phyloP scores from a whole-genome alignment of 2,329 filamentous ascomycete genomes.

The Rhynchosporium secalis region DNA sequence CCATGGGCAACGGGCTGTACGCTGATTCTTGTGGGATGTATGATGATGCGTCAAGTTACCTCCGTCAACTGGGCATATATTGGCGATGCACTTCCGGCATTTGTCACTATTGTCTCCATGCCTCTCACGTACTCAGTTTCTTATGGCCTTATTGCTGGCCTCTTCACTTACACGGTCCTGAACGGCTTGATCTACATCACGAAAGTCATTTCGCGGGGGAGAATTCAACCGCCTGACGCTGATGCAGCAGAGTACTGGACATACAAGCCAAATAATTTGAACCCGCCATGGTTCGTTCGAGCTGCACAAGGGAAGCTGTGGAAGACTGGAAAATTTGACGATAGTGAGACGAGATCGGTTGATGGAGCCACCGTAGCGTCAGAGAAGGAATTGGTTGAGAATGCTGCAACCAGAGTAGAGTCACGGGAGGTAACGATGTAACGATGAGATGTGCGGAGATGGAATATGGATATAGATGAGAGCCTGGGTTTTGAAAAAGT shows the following conservation, averaged over 20 bases:
- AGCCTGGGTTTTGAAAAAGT: neutral
- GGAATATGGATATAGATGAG: neutral
- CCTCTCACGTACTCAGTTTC: slow-evolving; percentile 79
- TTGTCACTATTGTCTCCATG: slow-evolving; percentile 73
- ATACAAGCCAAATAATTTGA: slow-evolving; percentile 48
- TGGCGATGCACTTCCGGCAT: slow-evolving; percentile 73
- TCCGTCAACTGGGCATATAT: slow-evolving; percentile 77
- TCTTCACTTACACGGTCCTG: slow-evolving; percentile 55
- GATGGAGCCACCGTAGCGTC: slow-evolving; percentile 24
- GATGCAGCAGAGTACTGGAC: slow-evolving; percentile 57
- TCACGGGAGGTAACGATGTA: slow-evolving; percentile 3
- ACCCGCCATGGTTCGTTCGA: slow-evolving; percentile 57
- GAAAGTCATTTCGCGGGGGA: slow-evolving; percentile 48
- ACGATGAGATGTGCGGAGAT: neutral
- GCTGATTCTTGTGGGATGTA: slow-evolving; percentile 69
- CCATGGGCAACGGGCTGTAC: slow-evolving; percentile 78
- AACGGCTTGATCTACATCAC: slow-evolving; percentile 54
- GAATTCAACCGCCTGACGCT: slow-evolving; percentile 53
- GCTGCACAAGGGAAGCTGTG: slow-evolving; percentile 32
- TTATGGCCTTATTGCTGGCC: slow-evolving; percentile 70
- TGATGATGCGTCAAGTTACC: slow-evolving; percentile 75
- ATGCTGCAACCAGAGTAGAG: slow-evolving; percentile 5
- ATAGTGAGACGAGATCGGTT: slow-evolving; percentile 16
- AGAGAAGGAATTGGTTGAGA: slow-evolving; percentile 33
- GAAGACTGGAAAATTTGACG: slow-evolving; percentile 16